Conservation (phyloP, 441 rosid species). For the Lepidium campestre region DNA sequence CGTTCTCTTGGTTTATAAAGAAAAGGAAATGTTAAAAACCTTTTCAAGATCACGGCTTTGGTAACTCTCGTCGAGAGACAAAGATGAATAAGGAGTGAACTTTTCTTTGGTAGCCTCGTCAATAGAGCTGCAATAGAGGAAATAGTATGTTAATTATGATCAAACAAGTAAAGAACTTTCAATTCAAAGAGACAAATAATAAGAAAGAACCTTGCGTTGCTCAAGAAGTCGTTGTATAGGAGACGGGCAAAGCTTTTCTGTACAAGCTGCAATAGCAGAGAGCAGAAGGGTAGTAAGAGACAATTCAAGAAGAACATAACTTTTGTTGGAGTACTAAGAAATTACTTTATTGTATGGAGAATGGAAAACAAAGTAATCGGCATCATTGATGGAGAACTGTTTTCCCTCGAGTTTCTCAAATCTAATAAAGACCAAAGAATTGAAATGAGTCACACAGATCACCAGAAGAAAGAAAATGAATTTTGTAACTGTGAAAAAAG, state of each 20-base stretch:
- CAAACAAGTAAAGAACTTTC: constrained; percentile 1
- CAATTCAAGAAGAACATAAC: constrained; percentile 3
- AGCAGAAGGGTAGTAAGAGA: constrained; percentile 13
- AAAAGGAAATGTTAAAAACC: constrained; percentile 34
- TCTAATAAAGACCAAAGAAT: constrained; percentile 36
- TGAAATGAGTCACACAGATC: background rate
- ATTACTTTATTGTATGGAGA: constrained; percentile 97
- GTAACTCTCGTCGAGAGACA: constrained; percentile 82
- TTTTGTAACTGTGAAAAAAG: background rate
- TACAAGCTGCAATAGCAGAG: constrained; percentile 68
- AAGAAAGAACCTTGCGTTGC: constrained; percentile 60
- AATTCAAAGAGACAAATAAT: background rate
- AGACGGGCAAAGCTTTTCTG: constrained; percentile 97
- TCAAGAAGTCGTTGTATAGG: constrained; percentile 69
- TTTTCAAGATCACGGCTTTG: constrained; percentile 95
- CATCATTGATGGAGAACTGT: constrained; percentile 73
- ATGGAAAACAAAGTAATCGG: constrained; percentile 79
- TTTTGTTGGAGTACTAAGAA: background rate
- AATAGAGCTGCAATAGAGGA: constrained; percentile 48
- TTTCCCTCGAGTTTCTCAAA: constrained; percentile 79
- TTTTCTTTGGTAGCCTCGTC: constrained; percentile 77
- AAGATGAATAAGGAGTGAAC: constrained; percentile 66
- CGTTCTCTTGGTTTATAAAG: background rate
- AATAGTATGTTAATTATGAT: background rate
- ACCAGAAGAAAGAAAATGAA: background rate